Evolutionary conservation across 1,139 yeast genomes (phyloP), one percentile per base, ranked within the genome.

Genomic region (Yamadazyma atmosphaerica): DNA sequence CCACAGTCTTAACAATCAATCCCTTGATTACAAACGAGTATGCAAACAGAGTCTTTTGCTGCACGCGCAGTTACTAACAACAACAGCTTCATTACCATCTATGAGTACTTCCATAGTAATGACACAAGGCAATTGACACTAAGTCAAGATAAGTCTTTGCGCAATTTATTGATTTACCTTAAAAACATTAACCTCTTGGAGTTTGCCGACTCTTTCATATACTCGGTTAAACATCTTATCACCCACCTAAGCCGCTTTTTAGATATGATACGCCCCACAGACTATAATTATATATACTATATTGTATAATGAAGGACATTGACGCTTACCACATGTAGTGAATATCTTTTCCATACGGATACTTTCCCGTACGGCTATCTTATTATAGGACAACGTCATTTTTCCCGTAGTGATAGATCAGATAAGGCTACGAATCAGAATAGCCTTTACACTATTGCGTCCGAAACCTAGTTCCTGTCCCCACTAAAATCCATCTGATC

Each of bases 141-240:
- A 3, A 34, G 33, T 8, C 32, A 37, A 25, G 38, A 33, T 18
- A 36, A 30, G 27, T 39, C 47, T 2, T 34, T 44, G 13, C 30
- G 47, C 25, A 32, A 25, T 8, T 18, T 44, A n/a, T 24, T 46
- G 12, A 24, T 43, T 4, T 29, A n/a, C 11, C 26, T 47, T 7
- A 46, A 35, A 17, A 43, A 33, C 26, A 22, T 43, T 12, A 40
- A 46, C 26, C 21, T 37, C 2, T 5, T 17, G 4, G 28, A 33
- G 7, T 33, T 23, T 25, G 13, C 22, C 12, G 35, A 39, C 17
- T 21, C 30, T 8, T 16, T 28, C 4, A 31, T 36, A 18, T 30
- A 30, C 22, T 21, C 33, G 13, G 24, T 25, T 10, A 19, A 26
- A 13, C 19, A 25, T 16, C 23, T 33, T 7, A 33, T 39, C 9